Conservation (phyloP, 2,329 filamentous ascomycete genomes). For the Arthrobotrys sinensis region DNA sequence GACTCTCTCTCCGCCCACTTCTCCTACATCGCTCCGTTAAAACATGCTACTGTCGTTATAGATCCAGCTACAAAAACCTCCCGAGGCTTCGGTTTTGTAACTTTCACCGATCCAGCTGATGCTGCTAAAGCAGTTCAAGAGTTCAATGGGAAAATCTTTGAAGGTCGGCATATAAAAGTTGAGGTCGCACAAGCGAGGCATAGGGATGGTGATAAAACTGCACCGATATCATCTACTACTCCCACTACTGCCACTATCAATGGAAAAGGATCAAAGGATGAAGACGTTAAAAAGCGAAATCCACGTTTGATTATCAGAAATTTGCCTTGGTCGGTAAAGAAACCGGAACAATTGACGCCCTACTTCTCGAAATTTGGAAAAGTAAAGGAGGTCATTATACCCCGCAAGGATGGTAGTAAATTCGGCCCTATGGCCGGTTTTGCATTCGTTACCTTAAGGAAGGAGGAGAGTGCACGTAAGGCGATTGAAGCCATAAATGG, state of each 20-base stretch:
- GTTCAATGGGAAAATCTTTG: slow-evolving; percentile 82
- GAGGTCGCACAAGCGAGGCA: slow-evolving; percentile 90
- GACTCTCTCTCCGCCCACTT: slow-evolving; percentile 90
- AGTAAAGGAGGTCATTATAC: slow-evolving; percentile 87
- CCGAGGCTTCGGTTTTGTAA: slow-evolving; percentile 95
- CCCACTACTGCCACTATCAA: slow-evolving; percentile 66
- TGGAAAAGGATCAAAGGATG: slow-evolving; percentile 68
- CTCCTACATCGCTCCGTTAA: slow-evolving; percentile 93
- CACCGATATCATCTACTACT: slow-evolving; percentile 31
- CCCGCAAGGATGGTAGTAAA: slow-evolving; percentile 79
- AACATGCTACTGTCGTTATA: slow-evolving; percentile 92
- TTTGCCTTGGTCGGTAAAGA: slow-evolving; percentile 95
- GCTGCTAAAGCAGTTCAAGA: slow-evolving; percentile 84
- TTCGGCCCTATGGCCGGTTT: slow-evolving; percentile 81
- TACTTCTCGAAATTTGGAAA: slow-evolving; percentile 92
- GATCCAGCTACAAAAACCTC: slow-evolving; percentile 89
- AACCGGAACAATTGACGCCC: slow-evolving; percentile 81
- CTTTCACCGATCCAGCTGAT: slow-evolving; percentile 93
- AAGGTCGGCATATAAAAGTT: slow-evolving; percentile 85
- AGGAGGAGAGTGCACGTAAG: slow-evolving; percentile 90
- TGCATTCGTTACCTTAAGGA: slow-evolving; percentile 90
- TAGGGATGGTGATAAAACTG: slow-evolving; percentile 70
- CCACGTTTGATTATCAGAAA: slow-evolving; percentile 92
- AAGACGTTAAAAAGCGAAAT: slow-evolving; percentile 74
- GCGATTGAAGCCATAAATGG: slow-evolving; percentile 89